Evolutionary conservation across 306 rosid species (phyloP).

Genomic region (Fagus crenata): DNA sequence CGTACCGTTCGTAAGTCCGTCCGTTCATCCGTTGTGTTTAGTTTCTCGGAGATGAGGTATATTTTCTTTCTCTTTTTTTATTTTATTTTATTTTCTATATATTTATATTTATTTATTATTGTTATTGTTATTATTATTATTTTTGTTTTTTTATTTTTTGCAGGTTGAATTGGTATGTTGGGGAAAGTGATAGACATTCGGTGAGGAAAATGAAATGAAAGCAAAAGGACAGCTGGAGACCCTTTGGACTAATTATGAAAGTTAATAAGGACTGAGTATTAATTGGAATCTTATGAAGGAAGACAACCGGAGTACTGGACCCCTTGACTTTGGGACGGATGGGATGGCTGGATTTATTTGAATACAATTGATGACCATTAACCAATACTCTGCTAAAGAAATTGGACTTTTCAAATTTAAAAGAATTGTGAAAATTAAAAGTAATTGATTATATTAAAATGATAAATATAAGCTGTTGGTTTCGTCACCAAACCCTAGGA

Average conservation of each 20-base stretch:
- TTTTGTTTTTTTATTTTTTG: background rate
- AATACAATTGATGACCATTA: background rate
- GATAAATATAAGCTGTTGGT: too few relatives aligned
- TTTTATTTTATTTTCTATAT: background rate
- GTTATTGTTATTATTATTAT: too few relatives aligned
- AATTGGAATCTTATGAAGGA: background rate
- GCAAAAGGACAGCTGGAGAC: background rate
- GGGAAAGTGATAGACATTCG: background rate
- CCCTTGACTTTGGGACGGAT: background rate
- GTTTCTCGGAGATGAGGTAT: background rate
- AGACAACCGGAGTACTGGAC: background rate
- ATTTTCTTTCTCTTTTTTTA: background rate
- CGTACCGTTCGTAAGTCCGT: background rate
- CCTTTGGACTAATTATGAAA: background rate
- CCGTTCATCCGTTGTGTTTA: background rate
- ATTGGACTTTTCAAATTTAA: background rate
- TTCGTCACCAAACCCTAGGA: too few relatives aligned
- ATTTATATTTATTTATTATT: background rate
- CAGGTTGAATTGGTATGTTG: background rate
- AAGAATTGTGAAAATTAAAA: background rate
- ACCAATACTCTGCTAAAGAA: background rate
- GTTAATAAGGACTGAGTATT: background rate
- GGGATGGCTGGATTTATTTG: background rate
- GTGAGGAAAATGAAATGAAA: background rate
- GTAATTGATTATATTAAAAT: too few relatives aligned